phyloP scores from a whole-genome alignment of 805 yeast species.

The Candida insectorum region DNA sequence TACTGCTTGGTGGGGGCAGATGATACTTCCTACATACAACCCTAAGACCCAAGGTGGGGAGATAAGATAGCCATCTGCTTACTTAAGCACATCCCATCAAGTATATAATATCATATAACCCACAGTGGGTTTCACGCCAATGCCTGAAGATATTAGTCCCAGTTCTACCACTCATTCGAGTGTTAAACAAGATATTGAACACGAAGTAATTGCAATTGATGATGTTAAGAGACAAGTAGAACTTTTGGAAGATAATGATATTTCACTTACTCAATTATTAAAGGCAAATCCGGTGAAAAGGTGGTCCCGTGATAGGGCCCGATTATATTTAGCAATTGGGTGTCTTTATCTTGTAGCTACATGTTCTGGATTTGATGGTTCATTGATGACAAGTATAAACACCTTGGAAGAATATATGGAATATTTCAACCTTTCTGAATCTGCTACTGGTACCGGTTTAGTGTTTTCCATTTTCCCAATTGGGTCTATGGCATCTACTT shows the following conservation, averaged over 20 bases:
- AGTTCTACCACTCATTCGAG: too few relatives aligned
- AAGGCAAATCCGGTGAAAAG: conserved; percentile 5
- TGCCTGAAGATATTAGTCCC: too few relatives aligned
- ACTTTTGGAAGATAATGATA: conserved; percentile 1
- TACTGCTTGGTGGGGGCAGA: too few relatives aligned
- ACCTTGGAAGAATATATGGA: conserved; percentile 10
- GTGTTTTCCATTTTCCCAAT: conserved; percentile 19
- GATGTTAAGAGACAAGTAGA: too few relatives aligned
- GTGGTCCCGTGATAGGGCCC: conserved; percentile 4
- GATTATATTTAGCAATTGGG: conserved; percentile 4
- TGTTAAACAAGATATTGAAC: too few relatives aligned
- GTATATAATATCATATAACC: too few relatives aligned
- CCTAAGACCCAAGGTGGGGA: too few relatives aligned
- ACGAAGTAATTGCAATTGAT: too few relatives aligned
- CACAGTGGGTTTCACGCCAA: too few relatives aligned
- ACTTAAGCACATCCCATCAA: too few relatives aligned
- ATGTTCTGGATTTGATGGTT: conserved; percentile 42
- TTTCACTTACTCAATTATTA: conserved; percentile 2
- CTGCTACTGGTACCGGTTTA: conserved; percentile 35
- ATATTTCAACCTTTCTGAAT: conserved; percentile 9
- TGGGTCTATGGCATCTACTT: conserved; percentile 28
- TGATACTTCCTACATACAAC: too few relatives aligned
- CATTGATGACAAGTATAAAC: conserved; percentile 24
- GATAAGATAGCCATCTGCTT: too few relatives aligned
- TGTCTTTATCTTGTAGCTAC: conserved; percentile 31